Evolutionary conservation across 805 yeast genomes (phyloP).

Genomic region (Kregervanrija fluxuum): DNA sequence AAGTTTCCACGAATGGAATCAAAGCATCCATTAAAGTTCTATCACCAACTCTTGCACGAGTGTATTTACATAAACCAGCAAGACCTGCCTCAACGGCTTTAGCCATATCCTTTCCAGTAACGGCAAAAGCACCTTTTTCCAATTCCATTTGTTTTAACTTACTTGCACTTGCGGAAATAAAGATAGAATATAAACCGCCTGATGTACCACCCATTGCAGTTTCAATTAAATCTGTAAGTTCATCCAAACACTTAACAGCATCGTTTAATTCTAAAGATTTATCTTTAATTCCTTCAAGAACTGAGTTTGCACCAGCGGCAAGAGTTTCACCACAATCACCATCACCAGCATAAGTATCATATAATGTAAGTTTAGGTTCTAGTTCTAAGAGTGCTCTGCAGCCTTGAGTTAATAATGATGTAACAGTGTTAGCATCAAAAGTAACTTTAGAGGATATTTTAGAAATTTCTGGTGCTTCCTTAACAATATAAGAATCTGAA

Average conservation of each 20-base stretch:
- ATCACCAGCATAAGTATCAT: conserved; percentile 89
- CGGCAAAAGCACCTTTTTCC: conserved; percentile 21
- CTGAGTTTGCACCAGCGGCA: conserved; percentile 72
- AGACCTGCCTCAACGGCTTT: conserved; percentile 52
- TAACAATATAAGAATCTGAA: conserved; percentile 14
- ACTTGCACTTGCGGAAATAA: conserved; percentile 65
- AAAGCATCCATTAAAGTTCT: conserved; percentile 85
- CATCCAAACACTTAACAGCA: conserved; percentile 53
- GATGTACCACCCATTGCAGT: conserved; percentile 95
- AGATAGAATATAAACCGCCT: conserved; percentile 88
- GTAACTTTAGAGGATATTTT: conserved; percentile 17
- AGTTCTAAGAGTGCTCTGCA: conserved; percentile 47
- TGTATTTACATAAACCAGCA: conserved; percentile 71
- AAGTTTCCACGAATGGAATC: conserved; percentile 73
- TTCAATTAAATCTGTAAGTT: conserved; percentile 78
- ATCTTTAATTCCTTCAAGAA: conserved; percentile 43
- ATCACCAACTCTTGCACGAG: conserved; percentile 84
- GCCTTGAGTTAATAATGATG: conserved; percentile 35
- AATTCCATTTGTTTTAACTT: conserved; percentile 37
- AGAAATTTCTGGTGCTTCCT: conserved; percentile 19
- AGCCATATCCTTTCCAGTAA: conserved; percentile 34
- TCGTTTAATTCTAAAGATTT: conserved; percentile 34
- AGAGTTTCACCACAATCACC: conserved; percentile 96
- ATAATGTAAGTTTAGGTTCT: conserved; percentile 81
- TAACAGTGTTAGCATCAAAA: conserved; percentile 24